Conservation (phyloP, 768 basidiomycete genomes). For the Trametes cubensis region DNA sequence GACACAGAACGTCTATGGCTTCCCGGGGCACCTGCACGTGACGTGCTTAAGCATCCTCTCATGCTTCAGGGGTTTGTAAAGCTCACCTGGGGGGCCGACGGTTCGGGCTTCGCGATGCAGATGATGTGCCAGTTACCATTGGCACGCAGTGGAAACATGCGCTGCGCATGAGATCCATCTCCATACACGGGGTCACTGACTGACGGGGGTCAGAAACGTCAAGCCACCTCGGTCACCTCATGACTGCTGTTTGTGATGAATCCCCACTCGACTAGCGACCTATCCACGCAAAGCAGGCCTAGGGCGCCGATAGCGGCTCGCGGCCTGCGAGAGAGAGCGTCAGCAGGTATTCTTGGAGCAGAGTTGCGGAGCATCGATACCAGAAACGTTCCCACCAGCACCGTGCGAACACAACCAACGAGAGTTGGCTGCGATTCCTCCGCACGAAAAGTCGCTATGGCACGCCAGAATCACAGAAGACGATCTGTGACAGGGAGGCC, state of each 20-base stretch:
- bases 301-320: background rate
- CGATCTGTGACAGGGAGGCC: constrained; percentile 9
- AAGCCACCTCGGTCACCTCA: background rate
- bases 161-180: constrained; percentile 7
- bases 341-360: constrained; percentile 11
- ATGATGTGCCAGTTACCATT: constrained; percentile 4
- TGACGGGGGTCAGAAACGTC: background rate
- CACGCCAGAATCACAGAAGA: constrained; percentile 13
- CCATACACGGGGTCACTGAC: background rate
- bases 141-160: background rate
- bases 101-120: constrained; percentile 15
- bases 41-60: constrained; percentile 22
- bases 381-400: constrained; percentile 4
- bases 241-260: constrained; percentile 1
- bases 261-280: background rate
- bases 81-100: constrained; percentile 14
- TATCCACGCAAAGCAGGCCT: background rate
- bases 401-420: constrained; percentile 5
- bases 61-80: constrained; percentile 19
- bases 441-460: background rate
- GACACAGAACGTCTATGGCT: constrained; percentile 17
- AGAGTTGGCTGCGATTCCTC: background rate
- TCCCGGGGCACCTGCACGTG: constrained; percentile 18
- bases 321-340: background rate
- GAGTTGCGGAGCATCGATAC: constrained; percentile 11